A percentile compares a stretch with the other conserved stretches of the same genome.
These are phyloP conservation scores for Hortiboletus campestris DNA, from an alignment of 768 basidiomycete genomes.

Conservation along the genomic window DNA sequence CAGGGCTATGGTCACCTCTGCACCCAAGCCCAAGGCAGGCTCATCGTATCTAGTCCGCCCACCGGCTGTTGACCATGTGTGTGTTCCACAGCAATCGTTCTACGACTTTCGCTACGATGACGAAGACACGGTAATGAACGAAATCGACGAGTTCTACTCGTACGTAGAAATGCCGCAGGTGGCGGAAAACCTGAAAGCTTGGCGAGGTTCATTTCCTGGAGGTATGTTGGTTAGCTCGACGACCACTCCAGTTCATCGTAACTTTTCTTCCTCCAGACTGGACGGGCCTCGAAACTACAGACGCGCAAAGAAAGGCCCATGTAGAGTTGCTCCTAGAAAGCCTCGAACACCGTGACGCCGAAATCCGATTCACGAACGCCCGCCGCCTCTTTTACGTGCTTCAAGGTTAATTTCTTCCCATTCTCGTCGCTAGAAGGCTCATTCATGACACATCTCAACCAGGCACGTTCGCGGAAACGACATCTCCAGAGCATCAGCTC, in stretches of 20 bases:
- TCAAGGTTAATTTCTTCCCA: slow-evolving; percentile 59
- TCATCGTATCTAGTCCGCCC: slow-evolving; percentile 5
- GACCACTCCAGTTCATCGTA: neutral
- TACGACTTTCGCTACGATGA: slow-evolving; percentile 96
- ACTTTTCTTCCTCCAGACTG: slow-evolving; percentile 53
- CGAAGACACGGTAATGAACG: slow-evolving; percentile 92
- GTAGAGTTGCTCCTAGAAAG: slow-evolving; percentile 82
- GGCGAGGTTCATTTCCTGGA: slow-evolving; percentile 78
- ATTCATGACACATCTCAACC: slow-evolving; percentile 9
- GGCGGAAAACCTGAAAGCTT: slow-evolving; percentile 81
- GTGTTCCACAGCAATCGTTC: slow-evolving; percentile 62
- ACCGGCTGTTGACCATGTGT: slow-evolving; percentile 20
- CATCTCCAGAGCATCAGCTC: slow-evolving; percentile 90
- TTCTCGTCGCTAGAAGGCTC: neutral
- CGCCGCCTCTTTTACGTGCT: slow-evolving; percentile 86
- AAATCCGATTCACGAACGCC: slow-evolving; percentile 83
- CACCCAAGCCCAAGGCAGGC: slow-evolving; percentile 72
- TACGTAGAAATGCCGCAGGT: slow-evolving; percentile 95
- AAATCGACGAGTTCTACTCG: slow-evolving; percentile 97
- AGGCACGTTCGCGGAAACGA: slow-evolving; percentile 92
- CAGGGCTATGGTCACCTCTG: slow-evolving; percentile 65
- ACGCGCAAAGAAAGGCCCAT: slow-evolving; percentile 63
- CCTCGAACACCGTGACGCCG: slow-evolving; percentile 82
- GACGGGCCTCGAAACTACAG: slow-evolving; percentile 58
- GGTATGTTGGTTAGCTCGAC: slow-evolving; percentile 44